These are phyloP conservation scores for Odontarrhena argentea DNA, from an alignment of 345 rosid genomes.

Conservation along the genomic window DNA sequence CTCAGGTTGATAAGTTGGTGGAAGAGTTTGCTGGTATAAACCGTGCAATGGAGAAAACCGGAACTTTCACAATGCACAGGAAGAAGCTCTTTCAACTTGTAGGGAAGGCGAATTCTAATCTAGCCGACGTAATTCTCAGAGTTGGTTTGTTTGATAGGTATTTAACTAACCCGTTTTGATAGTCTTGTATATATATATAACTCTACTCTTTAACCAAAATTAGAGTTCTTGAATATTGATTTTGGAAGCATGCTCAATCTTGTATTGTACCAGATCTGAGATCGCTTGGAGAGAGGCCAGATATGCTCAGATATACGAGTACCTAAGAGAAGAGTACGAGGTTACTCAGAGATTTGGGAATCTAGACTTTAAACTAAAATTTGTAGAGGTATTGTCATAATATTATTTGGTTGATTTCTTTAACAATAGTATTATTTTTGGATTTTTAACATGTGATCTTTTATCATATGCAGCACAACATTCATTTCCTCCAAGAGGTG, in stretches of 20 bases:
- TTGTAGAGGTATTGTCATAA: slow-evolving; percentile 65
- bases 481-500: slow-evolving; percentile 91
- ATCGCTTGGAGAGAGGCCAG: slow-evolving; percentile 98
- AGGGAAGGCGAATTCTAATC: slow-evolving; percentile 95
- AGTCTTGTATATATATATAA: not conserved
- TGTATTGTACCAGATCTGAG: slow-evolving; percentile 64
- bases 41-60: slow-evolving; percentile 83
- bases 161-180: slow-evolving; percentile 3
- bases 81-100: slow-evolving; percentile 85
- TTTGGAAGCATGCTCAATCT: slow-evolving; percentile 1
- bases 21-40: slow-evolving; percentile 95
- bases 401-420: not conserved
- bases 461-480: slow-evolving; percentile 73
- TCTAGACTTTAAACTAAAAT: slow-evolving; percentile 82
- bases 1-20: slow-evolving; percentile 86
- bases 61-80: slow-evolving; percentile 94
- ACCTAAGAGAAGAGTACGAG: slow-evolving; percentile 88
- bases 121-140: slow-evolving; percentile 93
- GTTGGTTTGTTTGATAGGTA: slow-evolving; percentile 97
- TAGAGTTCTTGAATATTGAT: slow-evolving; percentile 11
- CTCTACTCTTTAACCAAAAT: not conserved
- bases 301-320: slow-evolving; percentile 87
- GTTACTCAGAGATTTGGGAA: slow-evolving; percentile 90
- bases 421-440: not conserved
- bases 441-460: not conserved